Evolutionary conservation across 495 filamentous ascomycete species (phyloP).

Genomic region (Talaromyces thailandensis): DNA sequence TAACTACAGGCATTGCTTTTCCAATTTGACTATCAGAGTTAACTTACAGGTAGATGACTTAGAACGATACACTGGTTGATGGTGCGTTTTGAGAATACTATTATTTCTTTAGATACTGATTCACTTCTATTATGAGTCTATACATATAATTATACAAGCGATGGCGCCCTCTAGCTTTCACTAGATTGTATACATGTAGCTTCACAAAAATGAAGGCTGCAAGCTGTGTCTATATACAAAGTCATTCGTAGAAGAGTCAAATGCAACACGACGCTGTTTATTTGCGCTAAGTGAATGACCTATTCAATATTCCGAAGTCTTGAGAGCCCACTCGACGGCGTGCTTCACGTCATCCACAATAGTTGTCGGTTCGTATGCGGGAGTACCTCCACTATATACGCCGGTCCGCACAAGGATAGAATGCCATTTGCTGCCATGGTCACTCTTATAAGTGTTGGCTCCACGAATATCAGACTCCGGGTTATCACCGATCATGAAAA

Average conservation of each 20-base stretch:
- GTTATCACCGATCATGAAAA: conserved; percentile 99
- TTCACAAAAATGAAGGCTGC: background rate
- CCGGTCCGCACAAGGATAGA: conserved; percentile 80
- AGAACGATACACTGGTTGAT: background rate
- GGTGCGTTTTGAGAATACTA: too few species aligned
- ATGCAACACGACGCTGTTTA: background rate
- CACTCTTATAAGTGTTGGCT: conserved; percentile 67
- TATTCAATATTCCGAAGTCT: conserved; percentile 23
- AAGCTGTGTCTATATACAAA: background rate
- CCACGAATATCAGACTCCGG: conserved; percentile 86
- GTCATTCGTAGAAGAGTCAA: background rate
- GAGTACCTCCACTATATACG: conserved; percentile 57
- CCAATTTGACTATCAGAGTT: background rate
- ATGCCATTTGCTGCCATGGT: conserved; percentile 61
- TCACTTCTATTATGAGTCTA: background rate
- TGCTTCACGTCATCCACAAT: conserved; percentile 61
- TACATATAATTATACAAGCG: background rate
- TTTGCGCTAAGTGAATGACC: background rate
- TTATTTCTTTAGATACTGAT: background rate
- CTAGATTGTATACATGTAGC: background rate
- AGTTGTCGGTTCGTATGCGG: conserved; percentile 43
- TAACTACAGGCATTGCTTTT: background rate
- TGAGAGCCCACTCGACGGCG: conserved; percentile 56
- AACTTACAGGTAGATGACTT: background rate
- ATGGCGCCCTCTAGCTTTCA: background rate